Conservation (phyloP, 495 filamentous ascomycete genomes). For the Daldinia bambusicola region DNA sequence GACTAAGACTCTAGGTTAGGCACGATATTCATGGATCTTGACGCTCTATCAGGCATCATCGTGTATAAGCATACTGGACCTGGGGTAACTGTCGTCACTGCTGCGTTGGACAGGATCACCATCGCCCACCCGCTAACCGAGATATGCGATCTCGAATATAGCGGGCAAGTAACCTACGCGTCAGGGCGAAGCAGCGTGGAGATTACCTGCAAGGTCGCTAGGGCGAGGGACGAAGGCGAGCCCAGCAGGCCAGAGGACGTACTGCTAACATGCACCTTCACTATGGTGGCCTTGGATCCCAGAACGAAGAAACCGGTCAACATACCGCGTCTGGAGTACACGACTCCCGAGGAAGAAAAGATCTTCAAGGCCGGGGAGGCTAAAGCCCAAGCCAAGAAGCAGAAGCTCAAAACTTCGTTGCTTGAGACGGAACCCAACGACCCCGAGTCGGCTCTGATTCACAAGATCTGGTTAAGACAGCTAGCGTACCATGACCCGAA, state of each 20-base stretch:
- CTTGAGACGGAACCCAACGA: slow-evolving; percentile 79
- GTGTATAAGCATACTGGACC: slow-evolving; percentile 87
- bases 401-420: slow-evolving; percentile 68
- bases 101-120: slow-evolving; percentile 81
- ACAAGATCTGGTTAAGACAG: slow-evolving; percentile 81
- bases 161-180: slow-evolving; percentile 82
- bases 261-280: slow-evolving; percentile 82
- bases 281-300: slow-evolving; percentile 83
- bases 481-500: slow-evolving; percentile 75
- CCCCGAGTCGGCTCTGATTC: slow-evolving; percentile 80
- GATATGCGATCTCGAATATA: slow-evolving; percentile 83
- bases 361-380: slow-evolving; percentile 76
- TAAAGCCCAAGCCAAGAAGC: slow-evolving; percentile 80
- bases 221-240: slow-evolving; percentile 66
- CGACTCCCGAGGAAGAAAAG: slow-evolving; percentile 75
- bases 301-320: slow-evolving; percentile 71
- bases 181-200: slow-evolving; percentile 85
- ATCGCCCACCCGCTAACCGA: slow-evolving; percentile 77
- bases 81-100: slow-evolving; percentile 80
- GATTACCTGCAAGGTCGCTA: slow-evolving; percentile 78
- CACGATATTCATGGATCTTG: slow-evolving; percentile 57
- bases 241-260: slow-evolving; percentile 72
- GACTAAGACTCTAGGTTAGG: slow-evolving; percentile 32
- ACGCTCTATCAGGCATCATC: slow-evolving; percentile 81
- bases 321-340: slow-evolving; percentile 65